Evolutionary conservation across 495 filamentous ascomycete genomes (phyloP), one percentile per base, ranked within the genome.

Genomic region (Pyrenula aspistea): DNA sequence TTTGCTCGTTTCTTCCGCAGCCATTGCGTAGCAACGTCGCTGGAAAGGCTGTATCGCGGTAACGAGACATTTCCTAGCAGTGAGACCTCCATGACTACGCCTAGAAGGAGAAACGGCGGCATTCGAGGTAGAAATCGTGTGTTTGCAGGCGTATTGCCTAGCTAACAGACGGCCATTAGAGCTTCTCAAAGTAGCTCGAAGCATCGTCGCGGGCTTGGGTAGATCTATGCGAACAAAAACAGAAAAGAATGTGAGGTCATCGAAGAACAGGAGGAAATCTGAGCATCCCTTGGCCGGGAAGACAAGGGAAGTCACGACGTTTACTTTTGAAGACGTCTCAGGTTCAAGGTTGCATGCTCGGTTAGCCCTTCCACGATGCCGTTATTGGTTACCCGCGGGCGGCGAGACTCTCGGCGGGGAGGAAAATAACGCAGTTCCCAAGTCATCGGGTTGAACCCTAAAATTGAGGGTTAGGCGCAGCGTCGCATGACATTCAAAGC

Each of bases 21-120:
- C 70, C 25, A 77, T 64, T 22, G 83, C 83, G 77, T 86, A 86
- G 53, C 63, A 61, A 56, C 76, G 75, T 61, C 64, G 62, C 53
- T 61, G 62, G 58, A 65, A 67, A 53, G 63, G 59, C 52, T 68
- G 69, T 54, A 71, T 71, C 57, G 73, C 72, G 53, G 73, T 58
- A 52, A 71, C 67, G 53, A 74, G 67, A 67, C 70, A 68, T 50
- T 68, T 68, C 48, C 73, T 57, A 58, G 70, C 63, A 68, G 70
- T 22, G 72, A 61, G 42, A 74, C 62, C 63, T 66, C 67, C 59
- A 76, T 68, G 64, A 57, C 65, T 71, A 57, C 76, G 31, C 15
- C 15, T 42, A 42, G 31, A 4, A 42, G 15, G 31, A 15, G 8
- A 15, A 8, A 15, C 63, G 62, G 62, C 61, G 23, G 48, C 31